These are phyloP conservation scores for Neostapfia colusana DNA, from an alignment of 176 grass and related monocot species.

Conservation along the genomic window DNA sequence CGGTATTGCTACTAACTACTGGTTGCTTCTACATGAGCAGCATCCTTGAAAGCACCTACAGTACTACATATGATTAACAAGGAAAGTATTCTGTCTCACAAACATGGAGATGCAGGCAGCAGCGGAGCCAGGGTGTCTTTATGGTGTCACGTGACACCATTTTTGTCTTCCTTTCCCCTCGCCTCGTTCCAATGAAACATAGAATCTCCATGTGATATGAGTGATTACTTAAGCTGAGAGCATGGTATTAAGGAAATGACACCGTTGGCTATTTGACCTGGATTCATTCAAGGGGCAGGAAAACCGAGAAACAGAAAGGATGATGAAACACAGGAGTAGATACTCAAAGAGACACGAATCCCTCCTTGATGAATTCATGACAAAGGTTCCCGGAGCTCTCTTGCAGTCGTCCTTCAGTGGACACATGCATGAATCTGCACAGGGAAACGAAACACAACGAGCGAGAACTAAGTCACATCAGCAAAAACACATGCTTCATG, in stretches of 20 bases:
- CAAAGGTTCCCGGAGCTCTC: not conserved
- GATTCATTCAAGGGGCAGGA: not conserved
- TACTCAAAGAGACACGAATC: not conserved
- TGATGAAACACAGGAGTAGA: not conserved
- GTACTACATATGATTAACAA: not conserved
- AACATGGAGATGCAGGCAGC: not conserved
- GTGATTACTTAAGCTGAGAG: too few species aligned
- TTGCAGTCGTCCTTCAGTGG: not conserved
- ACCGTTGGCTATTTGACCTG: too few species aligned
- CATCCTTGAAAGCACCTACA: too few species aligned
- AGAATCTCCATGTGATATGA: too few species aligned
- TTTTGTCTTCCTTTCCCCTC: too few species aligned
- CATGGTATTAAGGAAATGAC: too few species aligned
- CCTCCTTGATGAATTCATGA: not conserved
- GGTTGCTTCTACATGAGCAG: too few species aligned
- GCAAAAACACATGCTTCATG: not conserved
- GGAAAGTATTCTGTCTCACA: not conserved
- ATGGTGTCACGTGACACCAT: too few species aligned
- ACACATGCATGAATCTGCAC: not conserved
- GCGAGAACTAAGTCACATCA: not conserved
- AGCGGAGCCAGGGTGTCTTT: too few species aligned
- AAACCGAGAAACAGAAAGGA: not conserved
- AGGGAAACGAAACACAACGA: not conserved
- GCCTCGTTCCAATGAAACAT: too few species aligned
- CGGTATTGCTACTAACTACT: too few species aligned